Evolutionary conservation across 306 rosid species (phyloP), one percentile per base, ranked within the genome.

Genomic region (Prunus salicina): DNA sequence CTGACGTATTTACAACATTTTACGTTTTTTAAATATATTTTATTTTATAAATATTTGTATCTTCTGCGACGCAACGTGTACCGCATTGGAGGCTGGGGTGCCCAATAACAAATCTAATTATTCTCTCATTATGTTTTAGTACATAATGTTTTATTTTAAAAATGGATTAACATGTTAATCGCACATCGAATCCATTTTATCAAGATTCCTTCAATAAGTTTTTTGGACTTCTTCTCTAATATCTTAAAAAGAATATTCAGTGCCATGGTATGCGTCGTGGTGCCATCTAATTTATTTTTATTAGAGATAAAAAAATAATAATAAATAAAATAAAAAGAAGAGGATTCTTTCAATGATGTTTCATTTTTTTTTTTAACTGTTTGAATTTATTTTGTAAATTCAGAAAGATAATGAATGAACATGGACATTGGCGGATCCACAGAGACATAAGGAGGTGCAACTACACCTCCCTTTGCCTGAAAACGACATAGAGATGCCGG

Each of bases 391-490:
- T 47, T 47, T 47, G 4, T 10, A 47, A 47, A 7, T 12, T 47
- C 3, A 0, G 5, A 12, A 3, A 12, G 51, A 11, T 12, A 47
- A 47, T 51, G 1, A 7, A 34, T 34, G 41, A 34, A 34, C 2
- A 5, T 34, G 8, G 41, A 1, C 34, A 32, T 4, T 32, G 6
- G 6, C 6, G 5, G 1, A 32, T 4, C 4, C 6, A 32, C 6
- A 4, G 1, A 32, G 34, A 0, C 5, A 6, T 5, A 32, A 4
- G 0, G 34, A 32, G 34, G 34, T 32, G 34, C 34, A 32, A 25
- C 27, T 25, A 1, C 2, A 32, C 6, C 32, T 28, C 0, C 0
- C 32, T 3, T 32, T 0, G 0, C 34, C 6, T 1, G 4, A 32
- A 32, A 32, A 32, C 6, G 0, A 32, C 34, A 32, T 32, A 0